Conservation (phyloP, 2,329 filamentous ascomycete species). For the Simplicillium aogashimaense region DNA sequence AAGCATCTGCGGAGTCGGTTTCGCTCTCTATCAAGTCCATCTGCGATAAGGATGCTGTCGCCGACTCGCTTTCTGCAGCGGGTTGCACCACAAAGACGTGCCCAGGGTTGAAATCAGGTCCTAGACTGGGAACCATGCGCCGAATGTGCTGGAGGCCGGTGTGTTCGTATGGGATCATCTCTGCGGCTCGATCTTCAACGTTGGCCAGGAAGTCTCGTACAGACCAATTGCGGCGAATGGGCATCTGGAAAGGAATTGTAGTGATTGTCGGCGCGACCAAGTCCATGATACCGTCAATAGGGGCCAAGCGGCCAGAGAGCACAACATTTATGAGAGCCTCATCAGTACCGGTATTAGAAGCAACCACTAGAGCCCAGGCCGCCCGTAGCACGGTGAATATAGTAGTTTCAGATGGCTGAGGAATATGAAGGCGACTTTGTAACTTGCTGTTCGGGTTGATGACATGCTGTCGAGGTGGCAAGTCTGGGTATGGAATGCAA, state of each 20-base stretch:
- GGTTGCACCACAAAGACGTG: slow-evolving; percentile 4
- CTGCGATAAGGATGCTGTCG: too few relatives aligned
- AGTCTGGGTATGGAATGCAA: too few relatives aligned
- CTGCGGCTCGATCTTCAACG: slow-evolving; percentile 9
- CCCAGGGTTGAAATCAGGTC: slow-evolving; percentile 1
- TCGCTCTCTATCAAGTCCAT: too few relatives aligned
- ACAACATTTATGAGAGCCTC: slow-evolving; percentile 20
- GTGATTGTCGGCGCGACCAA: slow-evolving; percentile 14
- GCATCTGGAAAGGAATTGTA: slow-evolving; percentile 11
- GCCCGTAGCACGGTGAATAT: slow-evolving; percentile 12
- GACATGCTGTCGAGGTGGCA: neutral
- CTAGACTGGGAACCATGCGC: slow-evolving; percentile 27
- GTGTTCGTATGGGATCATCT: slow-evolving; percentile 8
- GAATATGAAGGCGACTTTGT: neutral
- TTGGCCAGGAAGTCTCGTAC: neutral
- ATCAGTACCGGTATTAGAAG: slow-evolving; percentile 20
- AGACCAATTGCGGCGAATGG: slow-evolving; percentile 17
- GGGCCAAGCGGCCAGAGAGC: slow-evolving; percentile 11
- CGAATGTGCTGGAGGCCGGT: slow-evolving; percentile 18
- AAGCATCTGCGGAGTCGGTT: too few relatives aligned
- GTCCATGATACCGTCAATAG: slow-evolving; percentile 9
- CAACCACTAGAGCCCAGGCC: slow-evolving; percentile 21
- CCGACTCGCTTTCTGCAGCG: neutral
- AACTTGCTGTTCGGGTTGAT: neutral
- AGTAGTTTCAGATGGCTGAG: neutral